Evolutionary conservation across 225 moss, liverwort and hornwort genomes (phyloP).

Genomic region (Rhytidiadelphus loreus): DNA sequence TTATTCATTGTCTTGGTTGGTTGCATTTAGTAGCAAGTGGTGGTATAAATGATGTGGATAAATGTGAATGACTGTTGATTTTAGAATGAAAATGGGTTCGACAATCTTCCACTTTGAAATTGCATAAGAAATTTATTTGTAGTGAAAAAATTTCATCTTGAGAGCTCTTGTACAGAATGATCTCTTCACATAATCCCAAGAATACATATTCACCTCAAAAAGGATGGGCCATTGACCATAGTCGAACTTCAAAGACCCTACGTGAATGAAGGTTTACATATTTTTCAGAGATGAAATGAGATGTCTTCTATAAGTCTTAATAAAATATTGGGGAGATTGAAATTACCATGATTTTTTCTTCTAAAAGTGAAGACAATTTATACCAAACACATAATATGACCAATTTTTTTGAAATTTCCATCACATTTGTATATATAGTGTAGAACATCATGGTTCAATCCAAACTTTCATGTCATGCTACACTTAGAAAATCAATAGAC

Average conservation of each 20-base stretch:
- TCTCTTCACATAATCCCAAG: too few species aligned
- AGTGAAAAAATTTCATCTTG: background rate
- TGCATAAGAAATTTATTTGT: too few species aligned
- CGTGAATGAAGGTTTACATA: background rate
- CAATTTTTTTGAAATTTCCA: accelerated
- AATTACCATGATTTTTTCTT: background rate
- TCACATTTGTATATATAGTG: too few species aligned
- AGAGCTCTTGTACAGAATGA: background rate
- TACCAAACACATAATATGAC: background rate
- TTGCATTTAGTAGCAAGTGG: too few species aligned
- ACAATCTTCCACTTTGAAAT: background rate
- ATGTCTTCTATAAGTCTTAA: background rate
- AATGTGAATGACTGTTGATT: background rate
- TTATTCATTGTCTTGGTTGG: background rate
- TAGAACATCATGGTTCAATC: background rate
- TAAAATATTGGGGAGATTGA: background rate
- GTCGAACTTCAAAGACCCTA: accelerated
- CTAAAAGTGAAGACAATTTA: background rate
- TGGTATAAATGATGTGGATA: background rate
- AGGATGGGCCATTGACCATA: accelerated
- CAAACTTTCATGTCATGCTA: background rate
- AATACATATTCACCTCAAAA: background rate
- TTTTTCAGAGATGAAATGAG: background rate
- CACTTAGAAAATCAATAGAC: background rate
- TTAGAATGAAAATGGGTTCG: background rate